Conservation (phyloP, 176 grass and related monocot species). For the Guadua angustifolia region DNA sequence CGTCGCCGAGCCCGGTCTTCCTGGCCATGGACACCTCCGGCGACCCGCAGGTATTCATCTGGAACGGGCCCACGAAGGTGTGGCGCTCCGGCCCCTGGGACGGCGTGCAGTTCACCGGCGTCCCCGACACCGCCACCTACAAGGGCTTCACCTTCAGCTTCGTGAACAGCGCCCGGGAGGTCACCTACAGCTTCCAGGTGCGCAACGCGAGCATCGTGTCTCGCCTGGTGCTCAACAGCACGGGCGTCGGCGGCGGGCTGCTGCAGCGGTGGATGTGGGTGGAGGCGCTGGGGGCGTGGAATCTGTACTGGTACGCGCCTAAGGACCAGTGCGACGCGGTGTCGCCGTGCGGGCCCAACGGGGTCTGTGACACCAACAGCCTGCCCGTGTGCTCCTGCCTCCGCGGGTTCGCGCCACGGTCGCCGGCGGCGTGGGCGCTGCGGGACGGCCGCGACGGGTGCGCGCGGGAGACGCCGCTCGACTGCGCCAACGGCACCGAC, state of each 20-base stretch:
- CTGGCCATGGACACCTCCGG: conserved; percentile 46
- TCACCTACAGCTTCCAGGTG: conserved; percentile 61
- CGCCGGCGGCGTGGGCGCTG: conserved; percentile 46
- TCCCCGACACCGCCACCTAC: conserved; percentile 52
- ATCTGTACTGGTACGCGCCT: conserved; percentile 65
- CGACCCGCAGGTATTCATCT: conserved; percentile 61
- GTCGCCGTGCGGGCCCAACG: conserved; percentile 47
- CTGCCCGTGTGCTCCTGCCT: conserved; percentile 51
- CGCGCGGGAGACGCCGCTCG: conserved; percentile 46
- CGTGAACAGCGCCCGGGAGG: conserved; percentile 38
- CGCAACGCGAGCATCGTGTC: conserved; percentile 37
- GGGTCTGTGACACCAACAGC: conserved; percentile 45
- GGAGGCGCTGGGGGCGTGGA: conserved; percentile 30
- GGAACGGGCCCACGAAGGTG: conserved; percentile 29
- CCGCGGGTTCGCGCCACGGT: conserved; percentile 50
- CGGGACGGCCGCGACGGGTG: conserved; percentile 46
- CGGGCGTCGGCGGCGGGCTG: conserved; percentile 27
- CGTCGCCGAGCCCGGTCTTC: conserved; percentile 41
- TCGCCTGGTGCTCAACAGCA: conserved; percentile 43
- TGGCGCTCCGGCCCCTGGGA: conserved; percentile 66
- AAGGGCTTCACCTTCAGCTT: conserved; percentile 54
- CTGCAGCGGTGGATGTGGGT: conserved; percentile 61
- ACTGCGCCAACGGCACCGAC: conserved; percentile 55
- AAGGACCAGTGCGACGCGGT: conserved; percentile 65
- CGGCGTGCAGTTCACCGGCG: conserved; percentile 64